Percentiles rank a stretch among this genome's conserved stretches.
These are phyloP conservation scores for Nyssa sinensis DNA, from an alignment of 148 eudicot genomes.

Conservation along the genomic window DNA sequence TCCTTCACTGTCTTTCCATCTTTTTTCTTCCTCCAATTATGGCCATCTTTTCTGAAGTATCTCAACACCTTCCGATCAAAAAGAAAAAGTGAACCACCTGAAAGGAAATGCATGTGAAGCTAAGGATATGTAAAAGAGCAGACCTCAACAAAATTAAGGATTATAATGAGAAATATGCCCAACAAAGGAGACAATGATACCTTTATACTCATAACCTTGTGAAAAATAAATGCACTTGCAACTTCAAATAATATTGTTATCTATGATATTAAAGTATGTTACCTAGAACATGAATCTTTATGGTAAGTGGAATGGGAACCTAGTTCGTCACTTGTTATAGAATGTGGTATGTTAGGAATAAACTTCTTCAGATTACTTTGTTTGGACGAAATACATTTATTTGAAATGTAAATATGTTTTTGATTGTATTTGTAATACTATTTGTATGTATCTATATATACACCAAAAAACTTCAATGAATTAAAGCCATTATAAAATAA, in stretches of 20 bases:
- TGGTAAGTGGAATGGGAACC: too few relatives aligned
- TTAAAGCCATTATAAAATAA: too few relatives aligned
- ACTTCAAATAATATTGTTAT: conserved; percentile 4
- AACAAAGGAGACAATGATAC: not conserved
- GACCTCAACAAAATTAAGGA: not conserved
- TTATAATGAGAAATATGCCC: not conserved
- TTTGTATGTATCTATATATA: too few relatives aligned
- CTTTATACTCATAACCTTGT: not conserved
- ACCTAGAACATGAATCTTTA: too few relatives aligned
- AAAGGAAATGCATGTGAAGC: conserved; percentile 12
- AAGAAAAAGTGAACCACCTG: conserved; percentile 71
- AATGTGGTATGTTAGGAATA: too few relatives aligned
- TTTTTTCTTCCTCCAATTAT: conserved; percentile 77
- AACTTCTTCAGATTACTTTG: too few relatives aligned
- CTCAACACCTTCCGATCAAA: conserved; percentile 91
- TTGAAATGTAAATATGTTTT: too few relatives aligned
- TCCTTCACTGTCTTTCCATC: conserved; percentile 79
- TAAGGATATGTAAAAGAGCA: conserved; percentile 1
- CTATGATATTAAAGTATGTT: too few relatives aligned
- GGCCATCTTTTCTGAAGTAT: conserved; percentile 84
- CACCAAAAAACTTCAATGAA: too few relatives aligned
- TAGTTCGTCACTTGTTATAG: too few relatives aligned
- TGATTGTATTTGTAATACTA: too few relatives aligned
- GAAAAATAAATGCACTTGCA: not conserved
- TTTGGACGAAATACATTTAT: too few relatives aligned